Evolutionary conservation across 495 filamentous ascomycete genomes (phyloP), one percentile per base, ranked within the genome.

Genomic region (Lasiosphaeris hirsuta): DNA sequence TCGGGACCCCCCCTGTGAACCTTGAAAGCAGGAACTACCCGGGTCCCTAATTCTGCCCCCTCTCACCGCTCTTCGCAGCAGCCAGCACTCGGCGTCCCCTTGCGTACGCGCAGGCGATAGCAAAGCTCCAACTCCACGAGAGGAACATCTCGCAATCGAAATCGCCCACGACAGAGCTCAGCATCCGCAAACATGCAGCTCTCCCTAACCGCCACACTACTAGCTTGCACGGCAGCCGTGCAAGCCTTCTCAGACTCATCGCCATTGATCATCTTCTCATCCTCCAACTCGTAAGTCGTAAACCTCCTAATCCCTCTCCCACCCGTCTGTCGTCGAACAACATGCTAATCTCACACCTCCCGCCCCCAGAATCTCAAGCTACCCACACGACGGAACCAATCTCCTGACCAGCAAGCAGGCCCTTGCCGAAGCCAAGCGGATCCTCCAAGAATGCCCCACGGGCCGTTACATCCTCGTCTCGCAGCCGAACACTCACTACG

Each of bases 261-360:
- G 42, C 92, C 92, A 13, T 94, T 95, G 68, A 80, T 96, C 72
- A 73, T 96, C 23, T 85, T 91, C 65, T 95, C 92, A 19, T 88
- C 83, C 37, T 83, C 87, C 49, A 76, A 85, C 90, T 96, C 23
- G 23, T 30, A 30, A 30, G 23, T 30, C 23, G 23, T 30, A 30
- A 5, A 30, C 23, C 23, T 82, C 40, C 87, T 74, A 58, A 49
- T 19, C 51, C 14, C 13, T 8, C 18, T 41, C 14, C 43, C 34
- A 9, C 33, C 11, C 44, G 11, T 38, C 54, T 61, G 45, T 51
- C 41, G 56, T 52, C 48, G 53, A 51, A 15, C 19, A 33, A 19
- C n/a, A 57, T 41, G 11, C 43, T 42, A 45, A 59, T 7, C 17
- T 30, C 45, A 69, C 60, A 39, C 33, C 14, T 30, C 45, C 68